These are phyloP conservation scores for Noccaea bulbosa DNA, from an alignment of 345 rosid species.

Conservation along the genomic window DNA sequence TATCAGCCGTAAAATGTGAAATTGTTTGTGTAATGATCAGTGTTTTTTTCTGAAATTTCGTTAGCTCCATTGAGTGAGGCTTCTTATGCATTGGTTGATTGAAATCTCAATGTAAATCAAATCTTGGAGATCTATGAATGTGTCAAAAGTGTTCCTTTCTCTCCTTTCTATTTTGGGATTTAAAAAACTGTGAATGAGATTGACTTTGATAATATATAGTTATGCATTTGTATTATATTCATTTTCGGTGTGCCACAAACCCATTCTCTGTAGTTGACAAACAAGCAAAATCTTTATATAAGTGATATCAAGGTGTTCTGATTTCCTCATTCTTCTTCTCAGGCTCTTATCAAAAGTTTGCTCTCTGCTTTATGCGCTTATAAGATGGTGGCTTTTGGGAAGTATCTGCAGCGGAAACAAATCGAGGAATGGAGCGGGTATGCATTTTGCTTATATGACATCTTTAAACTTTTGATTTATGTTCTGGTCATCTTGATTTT, in stretches of 20 bases:
- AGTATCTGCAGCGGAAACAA: conserved; percentile 82
- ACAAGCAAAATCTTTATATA: conserved; percentile 39
- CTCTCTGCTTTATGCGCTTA: conserved; percentile 34
- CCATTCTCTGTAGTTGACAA: conserved; percentile 40
- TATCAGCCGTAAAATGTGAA: not conserved
- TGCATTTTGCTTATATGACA: conserved; percentile 24
- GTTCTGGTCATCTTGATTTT: conserved; percentile 13
- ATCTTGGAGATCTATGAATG: conserved; percentile 22
- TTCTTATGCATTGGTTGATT: conserved; percentile 17
- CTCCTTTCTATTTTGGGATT: conserved; percentile 24
- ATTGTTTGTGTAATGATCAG: not conserved
- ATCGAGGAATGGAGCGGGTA: conserved; percentile 91
- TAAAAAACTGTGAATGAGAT: conserved; percentile 6
- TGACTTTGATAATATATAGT: conserved; percentile 40
- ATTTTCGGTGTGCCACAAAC: conserved; percentile 32
- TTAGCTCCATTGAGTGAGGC: conserved; percentile 10
- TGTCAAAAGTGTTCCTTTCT: conserved; percentile 24
- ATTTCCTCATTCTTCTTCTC: conserved; percentile 31
- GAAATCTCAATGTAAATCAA: conserved; percentile 11
- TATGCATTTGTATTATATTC: conserved; percentile 25
- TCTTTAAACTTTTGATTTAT: conserved; percentile 4
- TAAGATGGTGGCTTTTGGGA: conserved; percentile 94
- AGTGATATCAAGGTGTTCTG: conserved; percentile 24
- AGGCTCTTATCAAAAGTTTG: conserved; percentile 29
- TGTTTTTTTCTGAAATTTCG: not conserved